Evolutionary conservation across 2,329 filamentous ascomycete species (phyloP), one percentile per base, ranked within the genome.

Genomic region (Trichocomaceae sp.): DNA sequence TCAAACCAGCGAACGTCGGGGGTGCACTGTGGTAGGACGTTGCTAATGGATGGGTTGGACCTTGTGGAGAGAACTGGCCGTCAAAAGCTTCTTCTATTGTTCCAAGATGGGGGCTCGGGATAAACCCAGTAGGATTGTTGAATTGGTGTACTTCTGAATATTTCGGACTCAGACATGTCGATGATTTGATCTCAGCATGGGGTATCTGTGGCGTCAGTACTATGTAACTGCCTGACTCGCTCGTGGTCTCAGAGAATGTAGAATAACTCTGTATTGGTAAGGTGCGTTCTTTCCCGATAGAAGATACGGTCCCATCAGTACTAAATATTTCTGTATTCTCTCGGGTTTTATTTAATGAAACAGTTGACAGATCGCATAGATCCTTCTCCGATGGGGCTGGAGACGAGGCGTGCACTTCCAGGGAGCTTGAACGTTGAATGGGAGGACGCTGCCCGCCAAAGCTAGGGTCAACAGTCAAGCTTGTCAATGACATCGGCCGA

Each of bases 351-450:
- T 47, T 29, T 1, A 31, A 12, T 23, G 26, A 4, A 1, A 13
- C 6, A n/a, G 33, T 42, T 7, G 51, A 33, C 17, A 23, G 41
- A 17, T 41, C 51, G 4, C 39, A 12, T 12, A 31, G 23, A 2
- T 47, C 31, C 12, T 49, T 44, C 8, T 49, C 50, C 31, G n/a
- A 17, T 23, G 44, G 45, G 22, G 22, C 23, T n/a, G 54, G 49
- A 33, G 54, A 56, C 15, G 45, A 22, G 26, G 46, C 50, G 29
- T 56, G 54, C 2, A 56, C 54, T 17, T 56, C 54, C 5, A 56
- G 50, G 23, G 54, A 56, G 45, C 37, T 56, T 26, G 54, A 56
- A 20, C 54, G 54, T n/a, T 47, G 17, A 1, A 49, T 23, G 22
- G 22, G 33, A 19, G 45, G 51, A 17, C 45, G 51, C 31, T 47